phyloP scores from a whole-genome alignment of 73 alveolate species.

The Blepharisma japonicum region DNA sequence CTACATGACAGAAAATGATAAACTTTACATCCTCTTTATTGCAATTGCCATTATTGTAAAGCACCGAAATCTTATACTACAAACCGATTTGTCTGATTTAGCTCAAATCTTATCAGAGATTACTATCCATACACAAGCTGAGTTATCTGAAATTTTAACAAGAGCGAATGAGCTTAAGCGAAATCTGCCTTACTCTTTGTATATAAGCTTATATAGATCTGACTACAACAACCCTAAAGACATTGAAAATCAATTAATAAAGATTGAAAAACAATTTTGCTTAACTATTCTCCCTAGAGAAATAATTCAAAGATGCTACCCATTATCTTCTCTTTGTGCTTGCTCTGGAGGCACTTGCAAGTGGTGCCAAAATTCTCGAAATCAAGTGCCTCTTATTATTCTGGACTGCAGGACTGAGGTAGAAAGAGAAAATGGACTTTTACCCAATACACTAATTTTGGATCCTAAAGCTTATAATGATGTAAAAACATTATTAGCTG shows the following conservation, averaged over 20 bases:
- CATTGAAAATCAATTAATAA: neutral
- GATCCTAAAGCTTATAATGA: constrained; percentile 15
- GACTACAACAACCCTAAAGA: constrained; percentile 26
- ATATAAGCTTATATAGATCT: constrained; percentile 21
- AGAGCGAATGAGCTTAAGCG: constrained; percentile 34
- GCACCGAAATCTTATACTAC: constrained; percentile 32
- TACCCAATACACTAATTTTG: constrained; percentile 16
- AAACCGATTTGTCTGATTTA: constrained; percentile 40
- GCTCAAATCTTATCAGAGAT: constrained; percentile 44
- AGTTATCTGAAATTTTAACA: constrained; percentile 24
- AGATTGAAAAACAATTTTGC: constrained; percentile 43
- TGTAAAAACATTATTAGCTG: neutral
- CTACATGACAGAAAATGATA: constrained; percentile 45
- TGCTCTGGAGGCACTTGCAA: constrained; percentile 27
- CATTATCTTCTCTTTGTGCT: constrained; percentile 33
- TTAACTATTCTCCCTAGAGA: constrained; percentile 42
- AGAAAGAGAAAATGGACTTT: neutral
- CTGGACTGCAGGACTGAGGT: neutral
- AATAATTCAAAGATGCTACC: constrained; percentile 37
- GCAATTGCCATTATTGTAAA: constrained; percentile 43
- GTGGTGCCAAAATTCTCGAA: neutral
- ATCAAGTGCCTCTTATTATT: constrained; percentile 8
- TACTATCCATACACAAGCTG: constrained; percentile 29
- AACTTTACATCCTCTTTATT: constrained; percentile 37
- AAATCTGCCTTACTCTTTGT: constrained; percentile 40